phyloP scores from a whole-genome alignment of 805 yeast genomes.

The Spathaspora gorwiae region DNA sequence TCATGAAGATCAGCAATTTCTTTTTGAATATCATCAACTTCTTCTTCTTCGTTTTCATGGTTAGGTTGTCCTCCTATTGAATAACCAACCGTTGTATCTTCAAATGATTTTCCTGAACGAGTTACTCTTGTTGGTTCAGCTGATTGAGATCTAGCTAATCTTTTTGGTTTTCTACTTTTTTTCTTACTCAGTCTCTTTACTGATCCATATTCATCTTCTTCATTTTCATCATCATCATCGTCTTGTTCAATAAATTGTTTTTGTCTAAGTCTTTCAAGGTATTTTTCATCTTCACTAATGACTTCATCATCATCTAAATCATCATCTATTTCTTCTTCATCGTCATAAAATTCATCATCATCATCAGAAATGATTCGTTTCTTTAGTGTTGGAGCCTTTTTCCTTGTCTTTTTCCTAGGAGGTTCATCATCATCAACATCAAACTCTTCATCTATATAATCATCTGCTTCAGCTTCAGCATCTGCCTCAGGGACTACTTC shows the following conservation, averaged over 20 bases:
- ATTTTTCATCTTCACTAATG: background rate
- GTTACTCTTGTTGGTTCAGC: constrained; percentile 12
- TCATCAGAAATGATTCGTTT: constrained; percentile 4
- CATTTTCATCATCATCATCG: constrained; percentile 4
- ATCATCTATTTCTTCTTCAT: constrained; percentile 12
- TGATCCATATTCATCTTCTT: constrained; percentile 10
- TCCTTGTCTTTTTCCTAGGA: constrained; percentile 1
- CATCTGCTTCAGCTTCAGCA: constrained; percentile 11
- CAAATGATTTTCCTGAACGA: constrained; percentile 10
- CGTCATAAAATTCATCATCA: constrained; percentile 11
- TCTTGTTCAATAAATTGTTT: constrained; percentile 1
- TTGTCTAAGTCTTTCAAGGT: constrained; percentile 8
- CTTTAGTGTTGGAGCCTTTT: constrained; percentile 1
- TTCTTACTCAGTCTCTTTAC: background rate
- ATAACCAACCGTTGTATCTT: constrained; percentile 5
- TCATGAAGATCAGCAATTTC: constrained; percentile 66
- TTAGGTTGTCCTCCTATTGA: constrained; percentile 5
- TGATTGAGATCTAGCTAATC: background rate
- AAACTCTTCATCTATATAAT: constrained; percentile 9
- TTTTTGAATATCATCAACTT: constrained; percentile 45
- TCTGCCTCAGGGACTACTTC: constrained; percentile 8
- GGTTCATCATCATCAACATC: background rate
- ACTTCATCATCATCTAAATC: background rate
- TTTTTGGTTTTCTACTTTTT: constrained; percentile 5
- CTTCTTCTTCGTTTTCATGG: constrained; percentile 14